Conservation (phyloP, 257 asterid species). For the Plectranthus barbatus region DNA sequence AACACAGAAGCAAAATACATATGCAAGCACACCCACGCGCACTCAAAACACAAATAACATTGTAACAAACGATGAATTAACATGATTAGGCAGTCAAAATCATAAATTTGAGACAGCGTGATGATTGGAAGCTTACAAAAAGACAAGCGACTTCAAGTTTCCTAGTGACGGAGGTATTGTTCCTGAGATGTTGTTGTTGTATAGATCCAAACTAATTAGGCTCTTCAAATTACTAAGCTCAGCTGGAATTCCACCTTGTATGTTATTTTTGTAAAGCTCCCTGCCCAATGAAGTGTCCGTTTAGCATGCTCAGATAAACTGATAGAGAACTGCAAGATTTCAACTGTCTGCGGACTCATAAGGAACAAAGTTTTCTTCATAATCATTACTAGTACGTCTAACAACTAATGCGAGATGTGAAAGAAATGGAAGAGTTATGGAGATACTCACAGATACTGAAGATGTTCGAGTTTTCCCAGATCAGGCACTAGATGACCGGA, state of each 20-base stretch:
- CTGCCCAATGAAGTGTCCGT: conserved; percentile 27
- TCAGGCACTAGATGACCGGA: conserved; percentile 61
- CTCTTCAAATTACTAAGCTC: conserved; percentile 73
- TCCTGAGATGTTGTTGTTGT: conserved; percentile 71
- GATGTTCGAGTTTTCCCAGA: conserved; percentile 50
- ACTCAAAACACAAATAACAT: not conserved
- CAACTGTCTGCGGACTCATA: not conserved
- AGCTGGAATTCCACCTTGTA: conserved; percentile 58
- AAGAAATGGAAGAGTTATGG: not conserved
- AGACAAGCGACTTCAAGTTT: conserved; percentile 60
- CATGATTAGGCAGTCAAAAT: not conserved
- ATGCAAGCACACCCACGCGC: not conserved
- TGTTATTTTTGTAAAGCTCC: conserved; percentile 77
- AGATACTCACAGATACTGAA: conserved; percentile 43
- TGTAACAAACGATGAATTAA: not conserved
- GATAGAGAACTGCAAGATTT: not conserved
- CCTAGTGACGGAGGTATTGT: conserved; percentile 57
- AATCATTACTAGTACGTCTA: no score
- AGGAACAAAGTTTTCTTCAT: not conserved
- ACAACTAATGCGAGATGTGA: not conserved
- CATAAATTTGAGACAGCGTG: not conserved
- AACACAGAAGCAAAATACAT: not conserved
- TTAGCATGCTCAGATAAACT: not conserved
- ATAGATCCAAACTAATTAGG: conserved; percentile 72
- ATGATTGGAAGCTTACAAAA: conserved; percentile 45